These are phyloP conservation scores for Colletotrichum spaethianum DNA, from an alignment of 2,329 filamentous ascomycete genomes.

Conservation along the genomic window DNA sequence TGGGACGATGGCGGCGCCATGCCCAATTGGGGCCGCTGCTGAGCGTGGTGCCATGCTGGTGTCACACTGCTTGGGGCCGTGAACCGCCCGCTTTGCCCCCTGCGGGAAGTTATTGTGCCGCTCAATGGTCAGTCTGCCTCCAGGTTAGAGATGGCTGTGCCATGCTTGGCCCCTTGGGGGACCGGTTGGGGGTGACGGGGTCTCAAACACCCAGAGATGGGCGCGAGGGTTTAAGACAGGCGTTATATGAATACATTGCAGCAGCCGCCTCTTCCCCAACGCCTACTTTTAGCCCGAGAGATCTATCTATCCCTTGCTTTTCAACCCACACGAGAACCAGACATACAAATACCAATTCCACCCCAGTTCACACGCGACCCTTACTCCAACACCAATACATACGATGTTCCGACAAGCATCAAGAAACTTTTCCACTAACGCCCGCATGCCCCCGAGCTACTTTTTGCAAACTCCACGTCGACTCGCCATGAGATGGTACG, in stretches of 20 bases:
- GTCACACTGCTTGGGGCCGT: constrained; percentile 34
- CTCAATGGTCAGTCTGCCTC: neutral
- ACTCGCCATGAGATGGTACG: constrained; percentile 51
- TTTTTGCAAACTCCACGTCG: constrained; percentile 50
- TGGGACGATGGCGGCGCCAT: constrained; percentile 39
- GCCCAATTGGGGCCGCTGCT: constrained; percentile 33
- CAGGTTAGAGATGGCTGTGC: constrained; percentile 1
- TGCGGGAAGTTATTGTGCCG: constrained; percentile 26
- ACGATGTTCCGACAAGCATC: constrained; percentile 41
- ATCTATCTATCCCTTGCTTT: constrained; percentile 32
- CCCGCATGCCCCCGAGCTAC: constrained; percentile 52
- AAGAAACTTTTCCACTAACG: constrained; percentile 52
- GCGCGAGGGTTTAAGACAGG: constrained; percentile 14
- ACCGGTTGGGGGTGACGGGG: constrained; percentile 5
- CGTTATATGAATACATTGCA: constrained; percentile 38
- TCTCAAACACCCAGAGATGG: constrained; percentile 33
- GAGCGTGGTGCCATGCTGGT: constrained; percentile 38
- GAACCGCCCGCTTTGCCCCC: constrained; percentile 38
- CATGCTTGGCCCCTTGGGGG: constrained; percentile 3
- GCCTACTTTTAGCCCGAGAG: constrained; percentile 22
- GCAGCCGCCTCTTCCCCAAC: constrained; percentile 25
- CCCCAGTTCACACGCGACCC: constrained; percentile 6
- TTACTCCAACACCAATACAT: neutral
- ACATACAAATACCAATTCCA: constrained; percentile 25
- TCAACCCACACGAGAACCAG: constrained; percentile 8